Evolutionary conservation across 2,329 filamentous ascomycete genomes (phyloP).

Genomic region (Phialemonium atrogriseum): DNA sequence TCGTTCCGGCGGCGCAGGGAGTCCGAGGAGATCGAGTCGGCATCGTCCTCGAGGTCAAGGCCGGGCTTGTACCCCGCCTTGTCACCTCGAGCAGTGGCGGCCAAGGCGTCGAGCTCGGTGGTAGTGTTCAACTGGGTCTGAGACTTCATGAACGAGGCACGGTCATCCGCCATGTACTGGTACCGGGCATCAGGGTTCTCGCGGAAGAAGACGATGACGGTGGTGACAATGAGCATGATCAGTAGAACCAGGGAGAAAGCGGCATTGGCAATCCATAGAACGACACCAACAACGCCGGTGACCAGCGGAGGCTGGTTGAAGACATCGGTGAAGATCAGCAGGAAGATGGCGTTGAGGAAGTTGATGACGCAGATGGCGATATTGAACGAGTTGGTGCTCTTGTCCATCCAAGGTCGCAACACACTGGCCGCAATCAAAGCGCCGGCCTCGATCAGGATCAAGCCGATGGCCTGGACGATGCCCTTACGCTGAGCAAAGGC

Average conservation of each 20-base stretch:
- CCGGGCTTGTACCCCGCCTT: slow-evolving; percentile 50
- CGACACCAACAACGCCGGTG: slow-evolving; percentile 78
- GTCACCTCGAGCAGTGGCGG: slow-evolving; percentile 81
- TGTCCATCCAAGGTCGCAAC: slow-evolving; percentile 95
- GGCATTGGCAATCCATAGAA: slow-evolving; percentile 84
- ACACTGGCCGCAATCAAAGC: slow-evolving; percentile 72
- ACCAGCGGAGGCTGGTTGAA: slow-evolving; percentile 80
- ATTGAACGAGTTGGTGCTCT: slow-evolving; percentile 95
- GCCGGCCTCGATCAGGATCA: slow-evolving; percentile 74
- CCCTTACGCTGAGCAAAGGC: slow-evolving; percentile 66
- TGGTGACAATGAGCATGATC: slow-evolving; percentile 71
- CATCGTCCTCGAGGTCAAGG: slow-evolving; percentile 64
- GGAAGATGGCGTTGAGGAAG: slow-evolving; percentile 83
- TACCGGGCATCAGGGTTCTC: slow-evolving; percentile 95
- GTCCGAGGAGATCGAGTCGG: slow-evolving; percentile 56
- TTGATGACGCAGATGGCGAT: slow-evolving; percentile 86
- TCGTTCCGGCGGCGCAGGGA: slow-evolving; percentile 38
- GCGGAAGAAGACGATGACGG: slow-evolving; percentile 59
- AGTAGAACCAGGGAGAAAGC: slow-evolving; percentile 75
- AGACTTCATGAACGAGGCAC: slow-evolving; percentile 96
- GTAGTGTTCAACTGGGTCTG: slow-evolving; percentile 68
- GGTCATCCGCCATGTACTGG: slow-evolving; percentile 93
- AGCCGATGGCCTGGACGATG: slow-evolving; percentile 68
- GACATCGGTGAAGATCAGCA: slow-evolving; percentile 79
- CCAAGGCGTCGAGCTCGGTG: slow-evolving; percentile 84